Evolutionary conservation across 2,329 filamentous ascomycete species (phyloP).

Genomic region (Penicillium freii): DNA sequence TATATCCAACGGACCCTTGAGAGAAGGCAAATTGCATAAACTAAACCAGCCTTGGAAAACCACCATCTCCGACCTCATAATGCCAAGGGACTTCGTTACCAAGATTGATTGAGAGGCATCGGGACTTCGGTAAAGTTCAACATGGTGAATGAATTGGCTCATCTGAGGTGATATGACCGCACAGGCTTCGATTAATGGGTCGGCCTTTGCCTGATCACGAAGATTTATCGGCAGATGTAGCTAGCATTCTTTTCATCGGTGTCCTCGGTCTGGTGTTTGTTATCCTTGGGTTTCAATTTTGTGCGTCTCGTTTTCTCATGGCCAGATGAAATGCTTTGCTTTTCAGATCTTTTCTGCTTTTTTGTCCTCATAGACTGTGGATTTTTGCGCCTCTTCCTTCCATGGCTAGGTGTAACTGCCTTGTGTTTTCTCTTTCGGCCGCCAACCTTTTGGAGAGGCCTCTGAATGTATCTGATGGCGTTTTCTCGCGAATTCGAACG

Average conservation of each 20-base stretch:
- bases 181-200: not conserved
- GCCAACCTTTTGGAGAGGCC: no score
- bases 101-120: not conserved
- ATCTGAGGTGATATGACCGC: not conserved
- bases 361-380: no score
- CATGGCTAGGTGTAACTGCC: no score
- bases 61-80: constrained; percentile 12
- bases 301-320: no score
- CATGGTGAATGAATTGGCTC: not conserved
- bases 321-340: no score
- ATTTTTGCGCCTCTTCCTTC: no score
- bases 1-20: not conserved
- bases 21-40: constrained; percentile 1
- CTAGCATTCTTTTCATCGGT: not conserved
- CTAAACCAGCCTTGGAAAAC: constrained; percentile 4
- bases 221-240: not conserved
- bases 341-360: no score
- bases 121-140: not conserved
- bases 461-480: no score
- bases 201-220: not conserved
- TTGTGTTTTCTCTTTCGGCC: not conserved
- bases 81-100: not conserved
- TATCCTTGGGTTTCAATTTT: no score
- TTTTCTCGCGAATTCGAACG: no score
- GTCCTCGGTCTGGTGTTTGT: not conserved